Base-by-base conservation (phyloP, 768 basidiomycete species). In the Phaeolepiota aurea region DNA sequence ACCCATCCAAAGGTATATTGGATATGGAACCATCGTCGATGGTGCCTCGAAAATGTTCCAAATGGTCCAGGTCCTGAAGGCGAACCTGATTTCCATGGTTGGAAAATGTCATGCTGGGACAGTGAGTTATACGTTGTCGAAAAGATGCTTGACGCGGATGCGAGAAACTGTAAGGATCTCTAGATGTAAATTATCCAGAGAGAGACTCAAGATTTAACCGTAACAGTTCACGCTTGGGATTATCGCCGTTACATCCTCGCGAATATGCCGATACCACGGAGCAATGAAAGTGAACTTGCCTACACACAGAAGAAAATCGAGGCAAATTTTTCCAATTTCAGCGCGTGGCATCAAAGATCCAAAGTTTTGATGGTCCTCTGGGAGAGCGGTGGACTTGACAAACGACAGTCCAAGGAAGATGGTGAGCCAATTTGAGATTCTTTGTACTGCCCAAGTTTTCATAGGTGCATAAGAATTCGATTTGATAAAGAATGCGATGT, bases 11-110 rank as follows among this genome's bases (percentile, higher is more conserved):
- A 98, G 56, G 82, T 96, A 14, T 99, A 99, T 57, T 91, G 88
- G 83, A 91, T 98, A 50, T 99, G 96, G 96, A 97, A 92, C 55
- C 92, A 99, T 53, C 79, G 96, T 28, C 70, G 82, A 51, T 98
- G 96, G 96, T 93, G 93, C 54, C 75, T 99, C 1, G 83, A 86
- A 56, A 77, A 83, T 40, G 75, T 94, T 9, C 93, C 94, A 0
- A 67, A 72, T 39, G 85, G 81, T 1, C 88, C 89, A 0, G 67
- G 64, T 20, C 51, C 57, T 1, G 63, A 65, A 36, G 61, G 58
- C 0, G 66, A 68, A n/a, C 60, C 57, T 1, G 69, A 76, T 40
- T 53, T 59, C 7, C 49, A 71, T 37, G 73, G 68, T n/a, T 97
- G 92, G 93, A 79, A 75, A 51, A 77, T 74, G 48, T 64, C 69